Evolutionary conservation across 257 asterid genomes (phyloP), one percentile per base, ranked within the genome.

Genomic region (Echites panduratus): DNA sequence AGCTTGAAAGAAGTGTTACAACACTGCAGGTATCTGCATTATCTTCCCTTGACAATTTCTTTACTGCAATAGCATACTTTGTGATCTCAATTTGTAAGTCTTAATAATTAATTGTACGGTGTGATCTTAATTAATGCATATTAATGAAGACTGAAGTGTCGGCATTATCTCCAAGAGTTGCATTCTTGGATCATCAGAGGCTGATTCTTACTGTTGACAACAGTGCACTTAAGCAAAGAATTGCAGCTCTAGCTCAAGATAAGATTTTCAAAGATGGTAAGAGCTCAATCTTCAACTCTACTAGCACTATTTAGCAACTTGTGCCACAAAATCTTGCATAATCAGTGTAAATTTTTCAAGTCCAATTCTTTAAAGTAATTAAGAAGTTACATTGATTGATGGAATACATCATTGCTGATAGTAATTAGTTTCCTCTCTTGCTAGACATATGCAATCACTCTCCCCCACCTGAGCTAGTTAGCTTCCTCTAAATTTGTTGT

Each of bases 231-330:
- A 93, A 92, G 85, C 97, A 93, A 77, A 73, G 97, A 71, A 93
- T 93, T 20, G 98, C 98, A 27, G 98, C 98, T 20, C 79, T 93
- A 80, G 97, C 97, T 71, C 98, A 93, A 78, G 98, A 93, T 84
- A 91, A 87, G 74, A 85, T 93, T 27, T 93, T 93, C 84, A 93
- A 91, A 82, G 98, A 93, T 81, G 98, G 97, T 92, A 81, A 78
- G 72, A 9, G 3, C 61, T 65, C 11, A 58, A 65, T 32, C 12
- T 68, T 64, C 12, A 8, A 44, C 35, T 47, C 11, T 44, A 16
- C 68, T 11, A 49, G 20, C 0, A 17, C 10, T 48, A 27, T 43
- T 50, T 26, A 32, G 53, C 13, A 16, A 16, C 61, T 20, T 19
- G 38, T 32, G 27, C 67, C 68, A 47, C 49, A 40, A 57, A 71